Base-by-base conservation (phyloP, 108 stramenopile species). In the Nitzschia inconspicua region DNA sequence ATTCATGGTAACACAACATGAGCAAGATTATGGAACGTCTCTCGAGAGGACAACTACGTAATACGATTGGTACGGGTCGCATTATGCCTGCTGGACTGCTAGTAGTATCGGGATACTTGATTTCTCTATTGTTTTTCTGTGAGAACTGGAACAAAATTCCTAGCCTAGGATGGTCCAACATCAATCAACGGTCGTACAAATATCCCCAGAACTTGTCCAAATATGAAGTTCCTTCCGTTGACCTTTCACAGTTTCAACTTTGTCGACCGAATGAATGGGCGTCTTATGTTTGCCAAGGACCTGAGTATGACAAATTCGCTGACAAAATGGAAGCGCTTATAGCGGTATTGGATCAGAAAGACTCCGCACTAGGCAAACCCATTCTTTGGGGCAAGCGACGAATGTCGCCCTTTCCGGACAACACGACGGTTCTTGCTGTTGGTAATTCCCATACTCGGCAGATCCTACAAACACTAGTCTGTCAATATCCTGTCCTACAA, bases 361-460 rank as follows among this genome's bases (percentile, higher is more conserved):
- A 10, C 2, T 1, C 1, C 36, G 9, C 8, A 18, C 7, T 11
- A 24, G 11, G n/a, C 42, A 58, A 58, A 29, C 27, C 57, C 1
- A 8, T 13, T 3, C 20, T 16, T 7, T 58, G 57, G 57, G 57
- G 57, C 10, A 58, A 58, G 22, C 48, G 48, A 11, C 41, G 42
- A 27, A 7, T 8, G 10, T 37, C 55, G 1, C 57, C 57, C 1
- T 58, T 58, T 44, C 57, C 57, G 7, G 41, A 41, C 41, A 58
- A 58, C 57, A 28, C 26, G 10, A 58, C 22, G 8, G 44, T 58
- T 43, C 24, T 58, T 41, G 57, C 57, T 0, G 26, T 58, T 28
- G 57, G 57, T 4, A 58, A 58, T 27, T 58, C 57, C 1, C 57
- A 58, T 37, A 58, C 57, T 26, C 57, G 57, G 14, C 57, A 58